Base-by-base conservation (phyloP, 768 basidiomycete genomes). In the Filobasidium wieringae region DNA sequence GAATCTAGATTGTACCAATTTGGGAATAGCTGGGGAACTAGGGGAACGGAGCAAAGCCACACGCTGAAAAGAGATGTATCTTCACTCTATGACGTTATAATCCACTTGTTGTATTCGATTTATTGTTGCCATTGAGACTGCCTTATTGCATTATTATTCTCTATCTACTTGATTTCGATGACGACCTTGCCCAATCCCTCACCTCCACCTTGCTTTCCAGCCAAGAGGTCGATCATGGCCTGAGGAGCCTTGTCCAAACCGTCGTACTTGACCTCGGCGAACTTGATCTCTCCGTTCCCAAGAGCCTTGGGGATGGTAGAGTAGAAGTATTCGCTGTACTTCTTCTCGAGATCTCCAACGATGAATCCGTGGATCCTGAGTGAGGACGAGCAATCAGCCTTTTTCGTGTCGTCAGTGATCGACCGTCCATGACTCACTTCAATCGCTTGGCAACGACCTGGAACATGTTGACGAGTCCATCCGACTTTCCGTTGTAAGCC, bases 301-400 rank as follows among this genome's bases (percentile, higher is more conserved):
- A 72, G 39, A 22, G 29, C 33, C 4, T 49, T 29, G 12, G 68
- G 68, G 30, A 72, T 39, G 27, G 56, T 61, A 24, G 51, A 50
- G 67, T 68, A 69, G 60, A 72, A 72, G n/a, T 60, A 60, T 17
- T 58, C 31, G 24, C n/a, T 43, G 64, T 64, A 63, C 64, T 60
- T 50, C 64, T 55, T 45, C 61, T 66, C 27, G 63, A 64, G 36
- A 51, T 47, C 54, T 22, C 50, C 27, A n/a, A 63, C 49, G 51
- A 64, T 54, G 55, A 58, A 71, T 29, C 70, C 67, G 32, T 63
- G 55, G 33, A 62, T 51, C 39, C 55, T 57, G 31, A 4, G 37
- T 29, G n/a, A n/a, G 17, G 9, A n/a, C 9, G 33, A 30, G 32
- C 14, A 39, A 15, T 14, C 5, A 5, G 29, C n/a, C 5, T 26